phyloP scores from a whole-genome alignment of 2,329 filamentous ascomycete species.

The Diplodia sapinea region DNA sequence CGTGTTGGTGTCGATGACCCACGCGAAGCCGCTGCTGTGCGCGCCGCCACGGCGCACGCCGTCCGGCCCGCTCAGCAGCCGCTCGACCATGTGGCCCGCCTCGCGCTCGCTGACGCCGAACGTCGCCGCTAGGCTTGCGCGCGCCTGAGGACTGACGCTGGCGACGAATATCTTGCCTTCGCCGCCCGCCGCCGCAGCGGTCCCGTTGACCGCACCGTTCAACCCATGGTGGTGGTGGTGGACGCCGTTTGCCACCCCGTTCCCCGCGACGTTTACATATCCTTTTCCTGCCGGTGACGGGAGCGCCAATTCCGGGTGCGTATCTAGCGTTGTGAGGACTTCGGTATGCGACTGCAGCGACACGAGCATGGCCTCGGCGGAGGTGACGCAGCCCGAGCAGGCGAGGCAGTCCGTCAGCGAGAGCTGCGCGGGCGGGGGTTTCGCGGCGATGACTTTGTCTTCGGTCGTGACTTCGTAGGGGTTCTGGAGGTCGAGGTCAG shows the following conservation, averaged over 20 bases:
- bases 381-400: slow-evolving; percentile 96
- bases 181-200: slow-evolving; percentile 3
- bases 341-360: slow-evolving; percentile 93
- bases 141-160: slow-evolving; percentile 88
- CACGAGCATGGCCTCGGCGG: slow-evolving; percentile 95
- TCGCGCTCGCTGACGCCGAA: slow-evolving; percentile 75
- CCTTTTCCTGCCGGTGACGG: slow-evolving; percentile 41
- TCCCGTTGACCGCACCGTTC: slow-evolving; percentile 33
- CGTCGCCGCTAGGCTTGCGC: slow-evolving; percentile 86
- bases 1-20: slow-evolving; percentile 88
- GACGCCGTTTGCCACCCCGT: slow-evolving; percentile 36
- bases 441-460: slow-evolving; percentile 67
- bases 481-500: slow-evolving; percentile 49
- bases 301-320: slow-evolving; percentile 54
- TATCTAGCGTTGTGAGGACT: slow-evolving; percentile 81
- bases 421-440: slow-evolving; percentile 80
- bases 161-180: slow-evolving; percentile 84
- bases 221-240: slow-evolving; percentile 25
- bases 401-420: slow-evolving; percentile 96
- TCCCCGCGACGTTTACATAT: slow-evolving; percentile 32
- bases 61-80: slow-evolving; percentile 72
- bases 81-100: slow-evolving; percentile 81
- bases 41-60: slow-evolving; percentile 74
- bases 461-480: slow-evolving; percentile 91
- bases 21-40: slow-evolving; percentile 78